phyloP scores from a whole-genome alignment of 108 stramenopile species.

The Cafeteria roenbergensis region DNA sequence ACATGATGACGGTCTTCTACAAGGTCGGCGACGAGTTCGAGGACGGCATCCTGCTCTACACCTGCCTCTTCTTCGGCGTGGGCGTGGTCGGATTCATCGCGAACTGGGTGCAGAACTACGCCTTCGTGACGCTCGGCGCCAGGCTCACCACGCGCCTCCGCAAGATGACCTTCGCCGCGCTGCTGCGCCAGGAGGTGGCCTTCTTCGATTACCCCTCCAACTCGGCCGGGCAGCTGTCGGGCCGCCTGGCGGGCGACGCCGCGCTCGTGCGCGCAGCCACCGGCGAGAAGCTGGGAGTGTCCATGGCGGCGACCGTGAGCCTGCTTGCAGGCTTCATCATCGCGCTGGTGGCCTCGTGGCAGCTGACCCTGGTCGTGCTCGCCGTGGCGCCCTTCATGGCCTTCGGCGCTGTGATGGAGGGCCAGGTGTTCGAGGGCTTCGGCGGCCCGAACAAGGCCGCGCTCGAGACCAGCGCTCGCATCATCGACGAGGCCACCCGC shows the following conservation, averaged over 20 bases:
- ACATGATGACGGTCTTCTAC: neutral
- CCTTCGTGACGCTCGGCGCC: conserved; percentile 22
- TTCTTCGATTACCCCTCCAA: neutral
- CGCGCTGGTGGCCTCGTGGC: conserved; percentile 35
- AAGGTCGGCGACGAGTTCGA: neutral
- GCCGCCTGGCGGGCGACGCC: conserved; percentile 17
- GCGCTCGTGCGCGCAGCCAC: conserved; percentile 26
- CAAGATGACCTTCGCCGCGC: conserved; percentile 18
- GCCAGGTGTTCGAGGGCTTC: conserved; percentile 14
- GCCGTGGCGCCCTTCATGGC: conserved; percentile 42
- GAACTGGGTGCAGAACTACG: neutral
- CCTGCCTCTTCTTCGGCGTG: neutral
- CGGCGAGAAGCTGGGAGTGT: conserved; percentile 23
- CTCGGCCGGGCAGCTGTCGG: conserved; percentile 14
- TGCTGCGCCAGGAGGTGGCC: conserved; percentile 16
- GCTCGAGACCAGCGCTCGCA: conserved; percentile 14
- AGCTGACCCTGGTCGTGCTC: conserved; percentile 39
- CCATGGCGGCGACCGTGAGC: conserved; percentile 19
- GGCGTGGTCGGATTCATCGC: neutral
- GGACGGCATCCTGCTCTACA: neutral
- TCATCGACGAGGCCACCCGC: conserved; percentile 37
- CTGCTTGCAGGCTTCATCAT: conserved; percentile 26
- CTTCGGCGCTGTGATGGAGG: conserved; percentile 29
- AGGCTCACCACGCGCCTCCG: conserved; percentile 31
- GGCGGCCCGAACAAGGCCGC: conserved; percentile 31